Evolutionary conservation across 1,139 yeast species (phyloP).

Genomic region (Lodderomyces metapsilosis): DNA sequence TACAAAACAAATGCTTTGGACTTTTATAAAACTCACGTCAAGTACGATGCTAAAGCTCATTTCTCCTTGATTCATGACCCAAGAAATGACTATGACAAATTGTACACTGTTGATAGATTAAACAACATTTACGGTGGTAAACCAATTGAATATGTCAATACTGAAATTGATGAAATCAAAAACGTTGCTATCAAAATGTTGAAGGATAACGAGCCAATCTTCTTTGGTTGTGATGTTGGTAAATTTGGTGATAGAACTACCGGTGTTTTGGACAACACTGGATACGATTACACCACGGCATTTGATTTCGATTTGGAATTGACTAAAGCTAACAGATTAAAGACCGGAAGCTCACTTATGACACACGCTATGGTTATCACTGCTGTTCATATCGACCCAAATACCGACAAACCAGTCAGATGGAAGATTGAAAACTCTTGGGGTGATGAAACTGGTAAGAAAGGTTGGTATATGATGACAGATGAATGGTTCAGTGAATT

Average conservation of each 20-base stretch:
- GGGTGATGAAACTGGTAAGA: slow-evolving; percentile 74
- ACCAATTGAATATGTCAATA: slow-evolving; percentile 67
- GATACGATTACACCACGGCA: slow-evolving; percentile 68
- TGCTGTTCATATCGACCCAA: slow-evolving; percentile 57
- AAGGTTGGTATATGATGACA: slow-evolving; percentile 78
- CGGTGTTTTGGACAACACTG: slow-evolving; percentile 69
- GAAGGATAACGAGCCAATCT: slow-evolving; percentile 70
- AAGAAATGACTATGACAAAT: slow-evolving; percentile 60
- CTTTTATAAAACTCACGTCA: slow-evolving; percentile 56
- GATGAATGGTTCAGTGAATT: slow-evolving; percentile 81
- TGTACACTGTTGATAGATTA: slow-evolving; percentile 68
- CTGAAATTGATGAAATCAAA: slow-evolving; percentile 57
- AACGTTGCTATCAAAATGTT: slow-evolving; percentile 63
- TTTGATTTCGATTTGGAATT: slow-evolving; percentile 52
- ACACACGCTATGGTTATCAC: slow-evolving; percentile 86
- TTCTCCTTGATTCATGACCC: slow-evolving; percentile 80
- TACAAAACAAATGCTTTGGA: slow-evolving; percentile 60
- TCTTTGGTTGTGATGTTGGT: slow-evolving; percentile 87
- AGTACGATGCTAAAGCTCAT: slow-evolving; percentile 49
- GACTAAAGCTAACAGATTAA: slow-evolving; percentile 53
- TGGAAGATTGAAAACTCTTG: slow-evolving; percentile 87
- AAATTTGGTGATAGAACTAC: slow-evolving; percentile 55
- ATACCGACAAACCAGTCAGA: slow-evolving; percentile 52
- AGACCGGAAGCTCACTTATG: slow-evolving; percentile 62
- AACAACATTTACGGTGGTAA: slow-evolving; percentile 71